Conservation (phyloP, 768 basidiomycete genomes). For the Infundibulicybe gibba region DNA sequence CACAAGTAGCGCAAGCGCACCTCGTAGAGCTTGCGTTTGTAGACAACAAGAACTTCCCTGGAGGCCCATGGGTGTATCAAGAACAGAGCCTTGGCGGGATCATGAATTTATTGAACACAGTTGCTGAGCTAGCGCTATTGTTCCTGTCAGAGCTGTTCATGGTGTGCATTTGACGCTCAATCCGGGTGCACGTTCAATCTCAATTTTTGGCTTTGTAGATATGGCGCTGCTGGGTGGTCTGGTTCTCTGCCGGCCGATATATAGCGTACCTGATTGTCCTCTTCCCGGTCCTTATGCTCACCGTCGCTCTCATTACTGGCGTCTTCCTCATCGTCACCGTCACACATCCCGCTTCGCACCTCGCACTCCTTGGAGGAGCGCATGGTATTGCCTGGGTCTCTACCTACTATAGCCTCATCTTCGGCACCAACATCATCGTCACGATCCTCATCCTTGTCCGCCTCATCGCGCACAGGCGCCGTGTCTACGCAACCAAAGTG, state of each 20-base stretch:
- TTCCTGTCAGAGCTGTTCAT: no score
- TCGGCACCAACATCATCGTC: constrained; percentile 37
- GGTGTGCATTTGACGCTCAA: no score
- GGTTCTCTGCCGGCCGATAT: constrained; percentile 28
- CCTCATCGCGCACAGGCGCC: no score
- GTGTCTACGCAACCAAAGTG: no score
- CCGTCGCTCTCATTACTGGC: constrained; percentile 21
- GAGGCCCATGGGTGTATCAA: no score
- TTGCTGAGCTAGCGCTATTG: no score
- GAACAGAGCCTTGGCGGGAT: no score
- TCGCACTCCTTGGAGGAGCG: constrained; percentile 31
- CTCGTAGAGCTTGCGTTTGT: no score
- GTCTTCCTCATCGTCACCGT: constrained; percentile 38
- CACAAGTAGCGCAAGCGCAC: no score
- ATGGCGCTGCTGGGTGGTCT: constrained; percentile 47
- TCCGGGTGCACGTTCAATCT: no score
- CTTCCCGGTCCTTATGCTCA: constrained; percentile 31
- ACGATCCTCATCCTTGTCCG: constrained; percentile 34
- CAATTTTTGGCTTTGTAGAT: constrained; percentile 30
- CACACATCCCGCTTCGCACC: constrained; percentile 39
- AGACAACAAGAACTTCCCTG: no score
- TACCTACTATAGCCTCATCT: constrained; percentile 33
- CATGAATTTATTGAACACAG: no score
- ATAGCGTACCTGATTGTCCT: constrained; percentile 26
- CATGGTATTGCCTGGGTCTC: constrained; percentile 31